phyloP scores from a whole-genome alignment of 2,329 filamentous ascomycete genomes.

The Bimuria novae-zelandiae region DNA sequence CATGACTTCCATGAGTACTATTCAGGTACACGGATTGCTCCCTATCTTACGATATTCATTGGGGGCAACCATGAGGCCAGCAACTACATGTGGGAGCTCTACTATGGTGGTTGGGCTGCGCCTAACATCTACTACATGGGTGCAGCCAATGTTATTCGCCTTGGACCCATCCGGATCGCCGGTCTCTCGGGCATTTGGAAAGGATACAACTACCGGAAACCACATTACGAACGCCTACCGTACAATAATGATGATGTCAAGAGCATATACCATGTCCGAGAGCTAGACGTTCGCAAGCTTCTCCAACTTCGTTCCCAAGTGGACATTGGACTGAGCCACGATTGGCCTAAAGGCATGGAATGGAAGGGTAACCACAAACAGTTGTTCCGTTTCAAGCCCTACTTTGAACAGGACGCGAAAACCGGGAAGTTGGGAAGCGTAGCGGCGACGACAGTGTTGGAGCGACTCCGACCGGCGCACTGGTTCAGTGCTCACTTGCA shows the following conservation, averaged over 20 bases:
- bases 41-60: constrained; percentile 89
- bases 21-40: constrained; percentile 73
- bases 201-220: constrained; percentile 80
- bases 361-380: constrained; percentile 70
- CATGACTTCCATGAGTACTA: constrained; percentile 97
- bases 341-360: constrained; percentile 90
- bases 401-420: constrained; percentile 75
- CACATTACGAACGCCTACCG: constrained; percentile 83
- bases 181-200: constrained; percentile 96
- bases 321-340: constrained; percentile 89
- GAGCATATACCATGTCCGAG: constrained; percentile 86
- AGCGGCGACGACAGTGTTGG: constrained; percentile 79
- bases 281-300: constrained; percentile 88
- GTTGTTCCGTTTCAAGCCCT: constrained; percentile 74
- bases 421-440: constrained; percentile 77
- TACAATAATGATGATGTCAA: constrained; percentile 78
- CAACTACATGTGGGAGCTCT: constrained; percentile 87
- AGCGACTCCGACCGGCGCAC: constrained; percentile 77
- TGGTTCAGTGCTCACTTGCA: constrained; percentile 95
- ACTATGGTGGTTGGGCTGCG: constrained; percentile 95
- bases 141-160: constrained; percentile 82
- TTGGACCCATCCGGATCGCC: constrained; percentile 85
- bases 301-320: constrained; percentile 84
- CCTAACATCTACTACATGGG: constrained; percentile 98
- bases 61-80: constrained; percentile 95